phyloP scores from a whole-genome alignment of 345 rosid species.

The Xanthoceras sorbifolium region DNA sequence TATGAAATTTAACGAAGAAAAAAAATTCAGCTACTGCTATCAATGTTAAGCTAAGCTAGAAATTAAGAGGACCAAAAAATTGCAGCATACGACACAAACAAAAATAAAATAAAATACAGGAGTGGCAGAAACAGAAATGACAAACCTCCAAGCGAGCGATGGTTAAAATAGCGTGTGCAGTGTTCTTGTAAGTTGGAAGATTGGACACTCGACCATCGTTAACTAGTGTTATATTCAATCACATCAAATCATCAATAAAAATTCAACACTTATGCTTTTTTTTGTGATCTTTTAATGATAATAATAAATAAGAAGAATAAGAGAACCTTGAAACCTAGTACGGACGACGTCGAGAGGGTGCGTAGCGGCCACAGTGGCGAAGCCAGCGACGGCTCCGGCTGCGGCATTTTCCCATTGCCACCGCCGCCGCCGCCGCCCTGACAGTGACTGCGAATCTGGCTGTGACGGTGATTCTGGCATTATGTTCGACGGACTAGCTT shows the following conservation, averaged over 20 bases:
- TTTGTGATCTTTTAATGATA: background rate
- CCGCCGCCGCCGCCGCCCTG: slow-evolving; percentile 41
- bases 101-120: background rate
- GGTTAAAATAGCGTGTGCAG: slow-evolving; percentile 73
- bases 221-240: slow-evolving; percentile 37
- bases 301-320: background rate
- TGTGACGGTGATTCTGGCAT: slow-evolving; percentile 17
- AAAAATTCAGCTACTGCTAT: no score
- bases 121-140: background rate
- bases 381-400: slow-evolving; percentile 89
- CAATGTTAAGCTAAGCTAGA: no score
- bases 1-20: no score
- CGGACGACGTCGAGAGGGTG: slow-evolving; percentile 96
- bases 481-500: background rate
- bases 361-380: slow-evolving; percentile 78
- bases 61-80: background rate
- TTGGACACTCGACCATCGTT: slow-evolving; percentile 69
- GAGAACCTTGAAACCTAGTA: slow-evolving; percentile 84
- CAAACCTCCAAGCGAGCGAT: slow-evolving; percentile 79
- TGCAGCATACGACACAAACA: background rate
- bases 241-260: slow-evolving; percentile 13
- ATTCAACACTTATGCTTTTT: background rate
- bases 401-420: slow-evolving; percentile 91
- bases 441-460: slow-evolving; percentile 20
- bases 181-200: slow-evolving; percentile 79